These are phyloP conservation scores for Trichophyton benhamiae DNA, from an alignment of 2,329 filamentous ascomycete species.

Conservation along the genomic window DNA sequence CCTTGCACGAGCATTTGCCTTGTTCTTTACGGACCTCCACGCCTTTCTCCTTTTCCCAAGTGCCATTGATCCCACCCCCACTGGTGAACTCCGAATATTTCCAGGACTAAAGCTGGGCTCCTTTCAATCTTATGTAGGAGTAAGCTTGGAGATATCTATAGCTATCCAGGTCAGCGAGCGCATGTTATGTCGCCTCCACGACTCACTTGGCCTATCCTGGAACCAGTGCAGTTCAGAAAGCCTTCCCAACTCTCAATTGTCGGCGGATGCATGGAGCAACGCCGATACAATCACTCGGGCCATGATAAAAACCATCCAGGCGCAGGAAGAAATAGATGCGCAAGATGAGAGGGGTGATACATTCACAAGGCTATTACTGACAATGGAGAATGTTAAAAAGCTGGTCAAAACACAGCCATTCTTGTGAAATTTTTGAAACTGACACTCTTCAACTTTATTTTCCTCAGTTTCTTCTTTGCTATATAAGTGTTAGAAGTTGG, in stretches of 20 bases:
- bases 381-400: not conserved
- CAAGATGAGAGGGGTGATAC: not conserved
- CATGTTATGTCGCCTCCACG: not conserved
- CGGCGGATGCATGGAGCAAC: not conserved
- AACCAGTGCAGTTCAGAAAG: not conserved
- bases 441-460: not conserved
- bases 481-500: not conserved
- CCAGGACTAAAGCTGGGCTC: not conserved
- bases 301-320: not conserved
- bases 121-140: not conserved
- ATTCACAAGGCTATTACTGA: not conserved
- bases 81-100: not conserved
- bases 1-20: not conserved
- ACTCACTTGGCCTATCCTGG: not conserved
- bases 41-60: not conserved
- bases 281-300: not conserved
- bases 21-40: slow-evolving; percentile 1
- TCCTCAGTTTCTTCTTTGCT: not conserved
- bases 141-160: not conserved
- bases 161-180: not conserved
- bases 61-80: not conserved
- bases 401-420: not conserved
- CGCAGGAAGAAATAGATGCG: not conserved
- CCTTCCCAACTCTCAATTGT: not conserved
- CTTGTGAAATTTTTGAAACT: not conserved